Base-by-base conservation (phyloP, 2,329 filamentous ascomycete species). In the Aspergillus sojae region DNA sequence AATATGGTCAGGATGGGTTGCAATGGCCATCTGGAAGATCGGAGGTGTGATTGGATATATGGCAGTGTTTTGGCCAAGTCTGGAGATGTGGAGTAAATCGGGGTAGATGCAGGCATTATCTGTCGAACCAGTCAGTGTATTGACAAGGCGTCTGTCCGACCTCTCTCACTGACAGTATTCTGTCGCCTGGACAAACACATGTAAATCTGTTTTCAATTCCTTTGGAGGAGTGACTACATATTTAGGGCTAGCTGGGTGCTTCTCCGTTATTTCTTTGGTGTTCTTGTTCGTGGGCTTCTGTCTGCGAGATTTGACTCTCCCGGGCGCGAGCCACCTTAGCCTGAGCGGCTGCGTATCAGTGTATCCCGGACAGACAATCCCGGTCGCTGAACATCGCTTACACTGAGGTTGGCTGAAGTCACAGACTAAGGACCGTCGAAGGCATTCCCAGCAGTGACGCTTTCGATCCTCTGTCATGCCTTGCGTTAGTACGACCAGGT, bases 371-470 rank as follows among this genome's bases (percentile, higher is more conserved):
- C 79, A 82, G 4, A 74, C 70, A 10, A 77, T 74, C 7, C 74
- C 74, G 5, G 68, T 67, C 1, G 55, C 62, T 26, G 71, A 68
- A 60, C 80, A 82, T 61, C 77, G 76, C 39, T 74, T 76, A 67
- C 80, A 81, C 36, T 70, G 67, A 3, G 79, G 78, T 9, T 63
- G 71, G 19, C 66, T 68, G 19, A 74, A 75, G 63, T 81, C 79
- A 64, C 79, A 81, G n/a, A 79, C 78, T 9, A 80, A 66, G 9
- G 74, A 67, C 2, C 78, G 77, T n/a, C 79, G 75, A 26, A 71
- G 76, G 62, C 79, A 82, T 63, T 81, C 79, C 80, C 79, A 82
- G 65, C 79, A 82, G 58, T 79, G 76, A 55, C 67, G 72, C 50
- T 67, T 69, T 41, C 26, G 53, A 55, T 59, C 28, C 12, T 58